These are phyloP conservation scores for Rubia tinctorum DNA, from an alignment of 305 asterid species.

Conservation along the genomic window DNA sequence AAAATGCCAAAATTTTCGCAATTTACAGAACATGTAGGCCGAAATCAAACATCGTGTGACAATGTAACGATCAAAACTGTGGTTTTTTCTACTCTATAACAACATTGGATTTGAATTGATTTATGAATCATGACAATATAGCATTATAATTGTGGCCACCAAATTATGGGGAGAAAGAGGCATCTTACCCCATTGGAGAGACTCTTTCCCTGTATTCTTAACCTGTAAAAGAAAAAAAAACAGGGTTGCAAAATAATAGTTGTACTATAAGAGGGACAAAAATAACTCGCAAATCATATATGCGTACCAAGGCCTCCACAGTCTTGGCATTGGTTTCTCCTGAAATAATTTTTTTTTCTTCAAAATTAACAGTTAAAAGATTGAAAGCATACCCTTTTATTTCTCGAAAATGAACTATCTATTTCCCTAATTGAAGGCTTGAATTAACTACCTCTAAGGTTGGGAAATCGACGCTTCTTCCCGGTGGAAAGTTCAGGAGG, in stretches of 20 bases:
- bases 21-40: background rate
- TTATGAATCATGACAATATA: background rate
- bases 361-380: background rate
- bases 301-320: constrained; percentile 77
- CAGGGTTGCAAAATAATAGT: background rate
- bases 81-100: background rate
- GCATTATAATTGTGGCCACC: background rate
- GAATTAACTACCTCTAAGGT: constrained; percentile 49
- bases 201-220: constrained; percentile 77
- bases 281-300: background rate
- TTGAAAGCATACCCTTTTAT: background rate
- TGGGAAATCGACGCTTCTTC: constrained; percentile 56
- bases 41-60: too few species aligned
- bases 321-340: constrained; percentile 70
- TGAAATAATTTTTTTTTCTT: constrained; percentile 9
- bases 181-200: constrained; percentile 83
- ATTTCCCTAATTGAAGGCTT: background rate
- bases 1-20: too few species aligned
- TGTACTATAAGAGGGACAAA: background rate
- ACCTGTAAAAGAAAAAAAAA: constrained; percentile 53
- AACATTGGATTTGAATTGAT: background rate
- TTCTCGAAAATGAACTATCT: background rate
- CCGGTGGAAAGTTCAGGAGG: constrained; percentile 48
- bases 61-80: background rate
- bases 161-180: background rate